Evolutionary conservation across 2,329 filamentous ascomycete species (phyloP).

Genomic region (Cercospora sp.): DNA sequence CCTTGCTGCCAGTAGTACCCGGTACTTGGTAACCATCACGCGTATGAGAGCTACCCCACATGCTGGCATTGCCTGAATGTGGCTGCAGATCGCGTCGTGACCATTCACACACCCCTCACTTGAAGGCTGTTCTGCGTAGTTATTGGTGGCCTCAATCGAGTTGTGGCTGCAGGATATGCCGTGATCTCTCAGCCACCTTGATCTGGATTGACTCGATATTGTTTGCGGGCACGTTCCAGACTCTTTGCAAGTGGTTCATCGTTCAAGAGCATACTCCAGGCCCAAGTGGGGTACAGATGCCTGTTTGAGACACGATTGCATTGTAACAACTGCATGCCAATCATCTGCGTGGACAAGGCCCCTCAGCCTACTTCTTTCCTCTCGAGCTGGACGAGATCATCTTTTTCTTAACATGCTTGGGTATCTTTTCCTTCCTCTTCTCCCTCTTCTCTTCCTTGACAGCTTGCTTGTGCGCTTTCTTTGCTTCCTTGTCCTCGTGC

Average conservation of each 20-base stretch:
- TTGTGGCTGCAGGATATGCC: not conserved
- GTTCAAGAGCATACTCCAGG: not conserved
- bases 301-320: not conserved
- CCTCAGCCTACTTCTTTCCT: conserved; percentile 59
- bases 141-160: not conserved
- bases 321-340: not conserved
- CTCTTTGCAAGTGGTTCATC: not conserved
- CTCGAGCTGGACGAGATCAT: conserved; percentile 62
- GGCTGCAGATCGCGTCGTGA: too few species aligned
- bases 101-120: too few species aligned
- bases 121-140: too few species aligned
- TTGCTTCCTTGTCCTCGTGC: conserved; percentile 88
- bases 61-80: not conserved
- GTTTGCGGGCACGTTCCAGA: not conserved
- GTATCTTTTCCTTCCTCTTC: conserved; percentile 91
- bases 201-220: not conserved
- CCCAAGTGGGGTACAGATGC: not conserved
- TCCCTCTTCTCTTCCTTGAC: conserved; percentile 96
- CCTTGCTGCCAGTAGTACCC: not conserved
- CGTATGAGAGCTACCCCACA: not conserved
- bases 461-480: conserved; percentile 82
- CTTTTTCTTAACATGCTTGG: conserved; percentile 93
- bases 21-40: not conserved
- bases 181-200: not conserved
- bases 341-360: not conserved